These are phyloP conservation scores for Sphaerulina musiva DNA, from an alignment of 2,329 filamentous ascomycete genomes.

Conservation along the genomic window DNA sequence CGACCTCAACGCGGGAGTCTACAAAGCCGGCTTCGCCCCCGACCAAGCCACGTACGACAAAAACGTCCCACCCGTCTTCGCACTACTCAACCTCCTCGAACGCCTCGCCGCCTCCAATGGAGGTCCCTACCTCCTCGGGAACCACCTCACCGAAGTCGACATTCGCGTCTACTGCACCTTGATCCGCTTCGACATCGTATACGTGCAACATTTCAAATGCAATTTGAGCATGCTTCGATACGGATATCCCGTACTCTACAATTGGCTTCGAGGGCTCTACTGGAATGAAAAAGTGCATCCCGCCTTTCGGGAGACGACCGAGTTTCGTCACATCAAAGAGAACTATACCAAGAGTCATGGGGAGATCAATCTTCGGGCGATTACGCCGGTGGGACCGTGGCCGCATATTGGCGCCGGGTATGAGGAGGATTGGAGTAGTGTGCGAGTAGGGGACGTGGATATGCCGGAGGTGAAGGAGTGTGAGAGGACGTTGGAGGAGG, in stretches of 20 bases:
- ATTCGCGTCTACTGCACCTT: slow-evolving; percentile 52
- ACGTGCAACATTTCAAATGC: slow-evolving; percentile 62
- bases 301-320: slow-evolving; percentile 53
- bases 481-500: slow-evolving; percentile 26
- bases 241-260: slow-evolving; percentile 54
- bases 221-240: slow-evolving; percentile 54
- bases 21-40: slow-evolving; percentile 53
- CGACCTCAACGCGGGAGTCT: slow-evolving; percentile 55
- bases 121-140: slow-evolving; percentile 53
- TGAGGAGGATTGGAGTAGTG: slow-evolving; percentile 44
- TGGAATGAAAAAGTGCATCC: slow-evolving; percentile 41
- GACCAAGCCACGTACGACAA: slow-evolving; percentile 52
- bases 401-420: slow-evolving; percentile 52
- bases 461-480: slow-evolving; percentile 37
- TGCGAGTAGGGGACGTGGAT: slow-evolving; percentile 44
- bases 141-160: slow-evolving; percentile 54
- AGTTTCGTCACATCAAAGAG: slow-evolving; percentile 64
- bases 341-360: slow-evolving; percentile 57
- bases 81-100: slow-evolving; percentile 55
- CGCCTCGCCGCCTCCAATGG: slow-evolving; percentile 40
- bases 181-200: slow-evolving; percentile 55
- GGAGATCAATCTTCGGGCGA: slow-evolving; percentile 55
- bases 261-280: slow-evolving; percentile 56
- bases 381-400: slow-evolving; percentile 57
- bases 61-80: slow-evolving; percentile 51